phyloP scores from a whole-genome alignment of 78 protist species.

The Dictyostelium capitatum region DNA sequence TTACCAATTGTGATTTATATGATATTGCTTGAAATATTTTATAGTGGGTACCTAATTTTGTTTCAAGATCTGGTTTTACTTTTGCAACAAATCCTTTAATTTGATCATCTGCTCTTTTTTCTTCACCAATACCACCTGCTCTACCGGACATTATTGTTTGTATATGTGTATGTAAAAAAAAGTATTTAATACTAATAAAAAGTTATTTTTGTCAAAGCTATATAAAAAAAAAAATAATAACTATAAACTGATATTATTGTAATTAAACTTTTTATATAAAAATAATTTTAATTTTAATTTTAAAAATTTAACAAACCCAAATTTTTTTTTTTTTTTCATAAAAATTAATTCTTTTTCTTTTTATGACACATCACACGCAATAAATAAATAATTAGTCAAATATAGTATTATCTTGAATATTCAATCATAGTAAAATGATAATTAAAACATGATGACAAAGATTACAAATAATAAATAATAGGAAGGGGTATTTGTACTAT shows the following conservation, averaged over 20 bases:
- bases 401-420: too few species aligned
- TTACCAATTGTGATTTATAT: constrained; percentile 42
- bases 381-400: too few species aligned
- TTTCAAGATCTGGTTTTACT: constrained; percentile 20
- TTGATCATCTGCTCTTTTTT: constrained; percentile 3
- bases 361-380: too few species aligned
- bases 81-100: not conserved
- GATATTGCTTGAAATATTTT: constrained; percentile 3
- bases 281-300: not conserved
- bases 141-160: not conserved
- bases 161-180: too few species aligned
- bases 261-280: not conserved
- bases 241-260: not conserved
- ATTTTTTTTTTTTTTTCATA: not conserved
- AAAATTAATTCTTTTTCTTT: not conserved
- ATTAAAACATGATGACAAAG: too few species aligned
- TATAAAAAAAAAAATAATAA: not conserved
- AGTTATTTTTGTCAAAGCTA: not conserved
- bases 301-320: too few species aligned
- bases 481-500: too few species aligned
- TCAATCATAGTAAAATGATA: too few species aligned
- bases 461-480: too few species aligned
- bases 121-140: constrained; percentile 18
- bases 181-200: not conserved
- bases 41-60: not conserved